Percentiles rank a stretch among this genome's conserved stretches.
Evolutionary conservation across 371 early-diverging fungal genomes (phyloP).

Genomic region (Paraphysoderma sedebokerense): DNA sequence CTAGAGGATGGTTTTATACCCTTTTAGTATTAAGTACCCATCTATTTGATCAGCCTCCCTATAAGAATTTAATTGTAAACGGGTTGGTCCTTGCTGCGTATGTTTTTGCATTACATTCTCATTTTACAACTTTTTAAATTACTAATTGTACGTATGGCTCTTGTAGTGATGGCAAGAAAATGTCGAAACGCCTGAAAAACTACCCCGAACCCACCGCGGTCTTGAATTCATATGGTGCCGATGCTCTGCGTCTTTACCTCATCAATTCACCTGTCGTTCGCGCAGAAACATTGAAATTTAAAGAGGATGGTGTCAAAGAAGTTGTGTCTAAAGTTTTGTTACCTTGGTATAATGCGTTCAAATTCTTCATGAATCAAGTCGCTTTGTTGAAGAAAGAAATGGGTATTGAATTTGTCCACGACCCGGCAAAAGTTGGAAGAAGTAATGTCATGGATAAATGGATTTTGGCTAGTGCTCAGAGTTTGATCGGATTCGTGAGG

Average conservation of each 20-base stretch:
- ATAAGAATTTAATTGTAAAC: slow-evolving; percentile 98
- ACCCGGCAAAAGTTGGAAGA: slow-evolving; percentile 38
- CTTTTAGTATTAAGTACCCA: slow-evolving; percentile 97
- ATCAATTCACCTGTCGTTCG: slow-evolving; percentile 99
- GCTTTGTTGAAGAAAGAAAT: slow-evolving; percentile 76
- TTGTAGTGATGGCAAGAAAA: slow-evolving; percentile 95
- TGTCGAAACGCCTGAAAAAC: slow-evolving; percentile 99
- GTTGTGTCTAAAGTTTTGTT: slow-evolving; percentile 89
- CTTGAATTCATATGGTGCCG: slow-evolving; percentile 92
- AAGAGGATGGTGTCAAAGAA: slow-evolving; percentile 97
- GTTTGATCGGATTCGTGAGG: slow-evolving; percentile 72
- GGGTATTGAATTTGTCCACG: slow-evolving; percentile 56
- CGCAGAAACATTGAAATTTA: slow-evolving; percentile 93
- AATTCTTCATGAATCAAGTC: slow-evolving; percentile 90
- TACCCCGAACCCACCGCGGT: slow-evolving; percentile 94
- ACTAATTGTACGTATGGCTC: not conserved
- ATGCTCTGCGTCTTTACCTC: slow-evolving; percentile 92
- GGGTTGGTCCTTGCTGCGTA: slow-evolving; percentile 94
- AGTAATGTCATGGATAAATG: slow-evolving; percentile 95
- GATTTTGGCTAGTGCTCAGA: slow-evolving; percentile 90
- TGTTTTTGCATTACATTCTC: slow-evolving; percentile 7
- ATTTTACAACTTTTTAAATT: not conserved
- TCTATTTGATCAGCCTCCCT: slow-evolving; percentile 95
- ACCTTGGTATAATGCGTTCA: slow-evolving; percentile 98
- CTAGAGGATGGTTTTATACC: slow-evolving; percentile 99